Base-by-base conservation (phyloP, 2,329 filamentous ascomycete species). In the Botrytis elliptica region DNA sequence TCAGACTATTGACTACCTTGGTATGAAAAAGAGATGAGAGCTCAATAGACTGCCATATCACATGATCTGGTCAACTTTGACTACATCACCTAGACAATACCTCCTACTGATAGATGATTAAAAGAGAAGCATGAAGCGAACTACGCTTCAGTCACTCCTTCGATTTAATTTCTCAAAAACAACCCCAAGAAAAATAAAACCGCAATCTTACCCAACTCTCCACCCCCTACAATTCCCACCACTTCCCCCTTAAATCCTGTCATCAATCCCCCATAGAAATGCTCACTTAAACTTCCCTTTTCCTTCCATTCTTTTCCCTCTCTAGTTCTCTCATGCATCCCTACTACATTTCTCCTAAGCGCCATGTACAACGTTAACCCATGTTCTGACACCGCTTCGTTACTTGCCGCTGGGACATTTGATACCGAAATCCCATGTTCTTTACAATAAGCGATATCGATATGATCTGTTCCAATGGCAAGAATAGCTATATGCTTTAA, bases 361-460 rank as follows among this genome's bases (percentile, higher is more conserved):
- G 81, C 80, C 75, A 84, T 79, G 64, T 77, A 81, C 22, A 80
- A 65, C 16, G 76, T 75, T 60, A 81, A 72, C 0, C 77, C 78
- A 75, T 80, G 80, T 59, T 81, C 80, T 77, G 81, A 80, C 1
- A 84, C 83, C 16, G 80, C 74, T 38, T 79, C 80, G 44, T 79
- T 78, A 71, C 81, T 83, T 73, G 82, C 83, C 20, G 81, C 79
- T 18, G 82, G 83, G 4, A 82, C 80, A 76, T 84, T 84, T 42
- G 79, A 79, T 2, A 84, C 82, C 4, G 76, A 77, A 55, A 84
- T 81, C 1, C 81, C 81, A 3, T 79, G 75, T 33, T 76, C 75
- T 25, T 74, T 75, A 74, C 82, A 84, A 4, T 82, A 80, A 0
- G 72, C 79, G 0, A 83, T 74, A 76, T 84, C 83, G 1, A 84